Evolutionary conservation across 805 yeast genomes (phyloP), one percentile per base, ranked within the genome.

Genomic region (Ogataea dorogensis): DNA sequence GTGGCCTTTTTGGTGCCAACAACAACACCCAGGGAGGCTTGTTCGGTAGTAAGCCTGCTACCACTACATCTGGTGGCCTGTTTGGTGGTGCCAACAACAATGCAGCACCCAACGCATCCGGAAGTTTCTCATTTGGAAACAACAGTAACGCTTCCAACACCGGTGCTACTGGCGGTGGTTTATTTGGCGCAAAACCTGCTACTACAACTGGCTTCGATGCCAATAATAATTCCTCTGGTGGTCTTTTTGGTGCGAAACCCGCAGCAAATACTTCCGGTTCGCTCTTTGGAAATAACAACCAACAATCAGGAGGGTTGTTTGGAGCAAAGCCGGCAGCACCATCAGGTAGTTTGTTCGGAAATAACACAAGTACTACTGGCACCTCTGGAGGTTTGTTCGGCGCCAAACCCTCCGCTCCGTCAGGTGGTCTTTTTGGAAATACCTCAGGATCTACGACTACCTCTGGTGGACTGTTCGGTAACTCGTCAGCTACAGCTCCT

Each of bases 351-450:
- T 18, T 39, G 28, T 43, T 43, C 30, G 44, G 47, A n/a, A 36
- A 36, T 31, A 35, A 33, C 36, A 59, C 64, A 21, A 41, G 42
- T 27, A 36, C 17, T 12, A 16, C 43, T 13, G 27, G 38, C 6
- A 27, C 59, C 24, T 51, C 65, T 22, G 71, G 71, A 14, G 74
- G 73, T 2, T 40, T 67, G 20, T 69, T 71, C 44, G 74, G 74
- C 9, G 53, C 52, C 35, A 61, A 49, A 14, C 45, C 51, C 21
- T 37, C 49, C 7, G 42, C 39, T 17, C 50, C 23, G 42, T 24
- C 54, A 11, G 62, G 63, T 6, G 54, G 63, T 5, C 48, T 64
- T 33, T 64, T 65, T 52, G 71, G 71, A 16, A 52, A 41, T 22
- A 46, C 15, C 24, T 3, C 33, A n/a, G 17, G 23, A 10, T 7